Evolutionary conservation across 345 rosid genomes (phyloP).

Genomic region (Heritiera fomes): DNA sequence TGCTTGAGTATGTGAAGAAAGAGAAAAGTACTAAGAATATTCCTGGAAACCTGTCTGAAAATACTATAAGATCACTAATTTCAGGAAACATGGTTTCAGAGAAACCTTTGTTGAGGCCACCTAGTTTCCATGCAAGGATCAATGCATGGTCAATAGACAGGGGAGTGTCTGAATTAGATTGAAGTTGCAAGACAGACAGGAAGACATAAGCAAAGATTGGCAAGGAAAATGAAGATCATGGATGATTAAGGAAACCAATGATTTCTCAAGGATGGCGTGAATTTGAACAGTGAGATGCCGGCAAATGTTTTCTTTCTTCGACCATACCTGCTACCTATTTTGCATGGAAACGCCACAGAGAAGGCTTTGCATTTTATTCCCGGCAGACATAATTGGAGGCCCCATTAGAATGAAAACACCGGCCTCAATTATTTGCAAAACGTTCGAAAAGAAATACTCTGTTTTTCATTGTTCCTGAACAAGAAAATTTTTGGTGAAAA

Average conservation of each 20-base stretch:
- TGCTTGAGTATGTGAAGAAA: background rate
- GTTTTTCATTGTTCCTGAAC: background rate
- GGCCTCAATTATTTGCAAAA: constrained; percentile 4
- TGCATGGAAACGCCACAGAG: background rate
- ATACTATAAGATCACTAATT: background rate
- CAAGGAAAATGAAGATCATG: no score
- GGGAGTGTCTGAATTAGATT: background rate
- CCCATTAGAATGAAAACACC: constrained; percentile 8
- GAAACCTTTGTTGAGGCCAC: background rate
- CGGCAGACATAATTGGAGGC: constrained; percentile 8
- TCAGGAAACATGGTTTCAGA: background rate
- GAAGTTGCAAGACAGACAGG: background rate
- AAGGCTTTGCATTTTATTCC: background rate
- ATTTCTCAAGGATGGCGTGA: constrained; percentile 35
- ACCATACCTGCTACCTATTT: background rate
- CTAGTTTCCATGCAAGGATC: background rate
- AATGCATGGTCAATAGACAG: background rate
- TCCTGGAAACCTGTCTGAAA: background rate
- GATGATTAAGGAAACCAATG: constrained; percentile 18
- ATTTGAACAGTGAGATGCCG: constrained; percentile 29
- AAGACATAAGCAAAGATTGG: constrained; percentile 16
- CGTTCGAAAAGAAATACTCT: background rate
- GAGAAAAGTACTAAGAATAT: background rate
- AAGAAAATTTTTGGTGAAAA: background rate
- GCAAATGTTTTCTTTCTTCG: background rate